These are phyloP conservation scores for Suillus brevipes DNA, from an alignment of 768 basidiomycete species.

Conservation along the genomic window DNA sequence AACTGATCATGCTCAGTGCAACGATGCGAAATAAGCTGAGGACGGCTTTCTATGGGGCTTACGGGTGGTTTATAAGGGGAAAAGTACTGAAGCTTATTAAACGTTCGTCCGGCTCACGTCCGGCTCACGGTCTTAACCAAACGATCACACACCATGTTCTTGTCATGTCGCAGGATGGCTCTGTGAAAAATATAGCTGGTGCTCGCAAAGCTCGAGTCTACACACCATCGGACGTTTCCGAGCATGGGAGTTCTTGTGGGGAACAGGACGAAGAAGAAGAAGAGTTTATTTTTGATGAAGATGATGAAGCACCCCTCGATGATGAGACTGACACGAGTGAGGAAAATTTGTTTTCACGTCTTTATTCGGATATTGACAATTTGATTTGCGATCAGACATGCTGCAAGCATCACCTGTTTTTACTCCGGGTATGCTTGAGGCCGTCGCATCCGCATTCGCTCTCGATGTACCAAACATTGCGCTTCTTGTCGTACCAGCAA, in stretches of 20 bases:
- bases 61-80: constrained; percentile 55
- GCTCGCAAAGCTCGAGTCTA: constrained; percentile 30
- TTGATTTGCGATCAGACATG: constrained; percentile 39
- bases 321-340: constrained; percentile 25
- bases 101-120: constrained; percentile 26
- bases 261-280: constrained; percentile 13
- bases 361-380: constrained; percentile 11
- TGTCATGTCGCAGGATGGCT: constrained; percentile 54
- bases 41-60: constrained; percentile 46
- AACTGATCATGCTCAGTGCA: constrained; percentile 70
- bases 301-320: constrained; percentile 19
- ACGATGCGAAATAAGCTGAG: constrained; percentile 55
- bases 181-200: constrained; percentile 54
- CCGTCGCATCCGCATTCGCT: constrained; percentile 69
- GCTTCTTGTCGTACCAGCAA: constrained; percentile 66
- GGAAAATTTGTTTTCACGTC: background rate
- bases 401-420: constrained; percentile 50
- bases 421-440: constrained; percentile 59
- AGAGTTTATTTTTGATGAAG: constrained; percentile 26
- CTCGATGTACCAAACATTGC: constrained; percentile 69
- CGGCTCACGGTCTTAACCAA: constrained; percentile 27
- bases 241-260: background rate
- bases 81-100: constrained; percentile 34
- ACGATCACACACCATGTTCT: constrained; percentile 55
- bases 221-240: background rate